Evolutionary conservation across 169 alveolate genomes (phyloP), one percentile per base, ranked within the genome.

Genomic region (Plasmodium cynomolgi): DNA sequence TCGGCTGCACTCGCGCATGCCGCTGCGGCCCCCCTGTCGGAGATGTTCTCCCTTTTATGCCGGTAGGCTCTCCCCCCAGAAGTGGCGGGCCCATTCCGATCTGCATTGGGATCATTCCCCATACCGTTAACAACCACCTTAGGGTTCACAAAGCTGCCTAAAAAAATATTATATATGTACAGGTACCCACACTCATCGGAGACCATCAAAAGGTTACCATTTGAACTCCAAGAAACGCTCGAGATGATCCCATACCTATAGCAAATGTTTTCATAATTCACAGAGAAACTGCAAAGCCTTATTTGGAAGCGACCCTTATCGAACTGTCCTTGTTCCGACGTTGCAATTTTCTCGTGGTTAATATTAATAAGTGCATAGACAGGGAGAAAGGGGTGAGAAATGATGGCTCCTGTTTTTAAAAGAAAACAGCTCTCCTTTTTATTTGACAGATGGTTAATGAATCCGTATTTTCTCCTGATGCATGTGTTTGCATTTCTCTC

Each of bases 321-420:
- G 2, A 56, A 29, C 2, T 9, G 58, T 17, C 29, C 13, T 17
- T 47, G 68, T 3, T 86, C 77, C 1, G 73, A 56, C 7, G 68
- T 54, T 11, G 72, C n/a, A 75, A 15, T 56, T 37, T 86, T 86
- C 44, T 75, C 93, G 68, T 86, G 79, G 47, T 86, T 86, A 20
- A 86, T 75, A 86, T 77, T 84, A 31, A 86, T 39, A n/a, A 86
- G 81, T 34, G 93, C 93, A 56, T n/a, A 86, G 9, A 86, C 34
- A 6, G 93, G 93, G 37, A 86, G 44, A 15, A 86, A 86, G 13
- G 93, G 93, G 68, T 86, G 93, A 1, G 93, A 86, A 54, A 86
- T 86, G 17, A 86, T 86, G 29, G 86, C 93, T 5, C 86, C 93
- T 2, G 93, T 86, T 77, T 75, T 86, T 54, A 86, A 77, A 34